Conservation (phyloP, 768 basidiomycete species). For the Macrocybe gigantea region DNA sequence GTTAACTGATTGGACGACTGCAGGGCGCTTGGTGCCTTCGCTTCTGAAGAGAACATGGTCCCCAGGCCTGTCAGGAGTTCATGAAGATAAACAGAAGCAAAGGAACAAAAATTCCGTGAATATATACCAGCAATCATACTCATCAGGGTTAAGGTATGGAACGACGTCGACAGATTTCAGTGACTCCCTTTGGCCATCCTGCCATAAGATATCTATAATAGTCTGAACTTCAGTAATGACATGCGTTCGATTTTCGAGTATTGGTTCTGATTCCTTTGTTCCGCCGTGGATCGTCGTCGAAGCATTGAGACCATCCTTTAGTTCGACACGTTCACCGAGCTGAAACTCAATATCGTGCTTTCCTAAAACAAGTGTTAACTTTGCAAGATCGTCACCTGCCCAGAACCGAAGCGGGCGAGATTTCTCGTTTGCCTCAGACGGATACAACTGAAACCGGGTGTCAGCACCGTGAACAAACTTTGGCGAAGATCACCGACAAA, state of each 20-base stretch:
- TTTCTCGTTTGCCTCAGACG: constrained; percentile 45
- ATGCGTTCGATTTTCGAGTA: constrained; percentile 50
- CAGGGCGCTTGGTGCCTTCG: constrained; percentile 61
- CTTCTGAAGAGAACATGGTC: constrained; percentile 83
- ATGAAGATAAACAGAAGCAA: constrained; percentile 3
- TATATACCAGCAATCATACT: constrained; percentile 81
- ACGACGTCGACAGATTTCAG: constrained; percentile 60
- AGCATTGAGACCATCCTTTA: constrained; percentile 43
- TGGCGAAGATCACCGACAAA: constrained; percentile 39
- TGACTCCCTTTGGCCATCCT: constrained; percentile 69
- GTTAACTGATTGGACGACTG: constrained; percentile 76
- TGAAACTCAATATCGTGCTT: constrained; percentile 59
- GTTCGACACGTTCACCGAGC: constrained; percentile 65
- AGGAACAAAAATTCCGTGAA: neutral
- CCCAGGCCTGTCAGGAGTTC: constrained; percentile 61
- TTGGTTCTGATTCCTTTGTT: constrained; percentile 35
- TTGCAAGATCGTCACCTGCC: constrained; percentile 55
- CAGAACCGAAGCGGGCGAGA: constrained; percentile 73
- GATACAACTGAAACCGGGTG: constrained; percentile 47
- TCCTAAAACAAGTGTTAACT: constrained; percentile 58
- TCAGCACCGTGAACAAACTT: neutral
- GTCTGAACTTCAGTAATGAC: constrained; percentile 69
- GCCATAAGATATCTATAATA: constrained; percentile 76
- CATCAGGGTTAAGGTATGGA: constrained; percentile 83
- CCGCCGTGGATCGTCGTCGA: constrained; percentile 60